Conservation (phyloP, 73 alveolate genomes). For the Stentor coeruleus region DNA sequence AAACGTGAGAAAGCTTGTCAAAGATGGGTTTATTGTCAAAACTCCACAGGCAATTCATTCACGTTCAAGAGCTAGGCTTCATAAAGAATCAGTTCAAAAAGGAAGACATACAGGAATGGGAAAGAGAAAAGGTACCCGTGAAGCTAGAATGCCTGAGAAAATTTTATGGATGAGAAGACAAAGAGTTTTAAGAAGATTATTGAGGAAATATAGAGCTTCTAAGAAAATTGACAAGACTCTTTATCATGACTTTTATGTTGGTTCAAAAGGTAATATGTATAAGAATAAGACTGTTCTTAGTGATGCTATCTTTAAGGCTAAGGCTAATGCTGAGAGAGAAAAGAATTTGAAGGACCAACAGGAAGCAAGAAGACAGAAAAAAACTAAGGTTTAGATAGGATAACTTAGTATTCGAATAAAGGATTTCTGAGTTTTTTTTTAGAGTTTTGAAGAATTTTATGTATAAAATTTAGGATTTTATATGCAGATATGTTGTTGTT, state of each 20-base stretch:
- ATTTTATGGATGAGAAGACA: slow-evolving; percentile 94
- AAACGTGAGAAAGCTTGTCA: slow-evolving; percentile 85
- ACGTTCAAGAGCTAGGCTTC: slow-evolving; percentile 75
- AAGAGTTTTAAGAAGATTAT: slow-evolving; percentile 95
- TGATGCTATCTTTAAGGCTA: slow-evolving; percentile 87
- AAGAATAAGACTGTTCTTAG: slow-evolving; percentile 85
- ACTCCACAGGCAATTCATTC: slow-evolving; percentile 89
- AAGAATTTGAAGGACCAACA: no score
- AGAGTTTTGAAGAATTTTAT: no score
- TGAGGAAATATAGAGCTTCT: slow-evolving; percentile 87
- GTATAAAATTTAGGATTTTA: no score
- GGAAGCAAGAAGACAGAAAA: no score
- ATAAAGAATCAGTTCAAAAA: slow-evolving; percentile 15
- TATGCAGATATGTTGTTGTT: no score
- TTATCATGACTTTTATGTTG: slow-evolving; percentile 87
- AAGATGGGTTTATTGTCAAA: slow-evolving; percentile 91
- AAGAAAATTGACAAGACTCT: slow-evolving; percentile 82
- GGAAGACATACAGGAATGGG: slow-evolving; percentile 95
- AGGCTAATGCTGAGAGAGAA: no score
- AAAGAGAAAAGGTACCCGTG: slow-evolving; percentile 88
- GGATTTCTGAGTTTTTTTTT: no score
- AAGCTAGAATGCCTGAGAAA: slow-evolving; percentile 95
- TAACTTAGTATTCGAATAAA: no score
- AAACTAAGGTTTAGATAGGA: no score
- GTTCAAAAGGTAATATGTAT: slow-evolving; percentile 90